Conservation (phyloP, 1,139 yeast genomes). For the Torulaspora globosa region DNA sequence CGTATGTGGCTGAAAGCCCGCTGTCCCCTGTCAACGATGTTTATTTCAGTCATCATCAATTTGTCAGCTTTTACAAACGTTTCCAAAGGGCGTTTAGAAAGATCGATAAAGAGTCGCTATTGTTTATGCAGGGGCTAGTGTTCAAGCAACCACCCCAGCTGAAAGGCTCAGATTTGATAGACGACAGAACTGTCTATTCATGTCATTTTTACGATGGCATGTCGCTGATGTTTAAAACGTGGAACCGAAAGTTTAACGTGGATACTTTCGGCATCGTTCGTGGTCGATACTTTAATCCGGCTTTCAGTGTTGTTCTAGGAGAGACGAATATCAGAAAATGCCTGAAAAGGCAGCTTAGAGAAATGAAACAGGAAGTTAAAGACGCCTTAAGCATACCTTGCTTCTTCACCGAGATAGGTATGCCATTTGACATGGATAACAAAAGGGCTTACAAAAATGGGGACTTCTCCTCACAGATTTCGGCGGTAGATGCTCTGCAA, state of each 20-base stretch:
- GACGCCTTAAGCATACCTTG: conserved; percentile 67
- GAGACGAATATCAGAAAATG: conserved; percentile 72
- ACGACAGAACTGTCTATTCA: conserved; percentile 63
- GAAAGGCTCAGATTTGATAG: conserved; percentile 53
- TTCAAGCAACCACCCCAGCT: conserved; percentile 73
- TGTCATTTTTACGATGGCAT: conserved; percentile 94
- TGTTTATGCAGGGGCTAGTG: conserved; percentile 80
- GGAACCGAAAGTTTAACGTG: conserved; percentile 75
- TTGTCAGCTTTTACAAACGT: conserved; percentile 52
- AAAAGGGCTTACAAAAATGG: conserved; percentile 64
- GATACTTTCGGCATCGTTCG: conserved; percentile 90
- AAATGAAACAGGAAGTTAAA: conserved; percentile 59
- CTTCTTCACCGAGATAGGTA: conserved; percentile 89
- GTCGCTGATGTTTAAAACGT: conserved; percentile 82
- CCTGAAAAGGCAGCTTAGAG: conserved; percentile 59
- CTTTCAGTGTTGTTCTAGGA: conserved; percentile 75
- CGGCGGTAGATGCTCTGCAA: conserved; percentile 78
- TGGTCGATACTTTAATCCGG: conserved; percentile 67
- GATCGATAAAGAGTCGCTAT: conserved; percentile 46
- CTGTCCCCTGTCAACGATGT: conserved; percentile 43
- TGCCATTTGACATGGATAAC: conserved; percentile 92
- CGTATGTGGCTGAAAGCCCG: conserved; percentile 37
- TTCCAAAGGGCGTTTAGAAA: conserved; percentile 50
- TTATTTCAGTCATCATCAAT: conserved; percentile 60
- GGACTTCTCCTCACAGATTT: conserved; percentile 64